Evolutionary conservation across 495 filamentous ascomycete species (phyloP), one percentile per base, ranked within the genome.

Genomic region (Polyplosphaeria fusca): DNA sequence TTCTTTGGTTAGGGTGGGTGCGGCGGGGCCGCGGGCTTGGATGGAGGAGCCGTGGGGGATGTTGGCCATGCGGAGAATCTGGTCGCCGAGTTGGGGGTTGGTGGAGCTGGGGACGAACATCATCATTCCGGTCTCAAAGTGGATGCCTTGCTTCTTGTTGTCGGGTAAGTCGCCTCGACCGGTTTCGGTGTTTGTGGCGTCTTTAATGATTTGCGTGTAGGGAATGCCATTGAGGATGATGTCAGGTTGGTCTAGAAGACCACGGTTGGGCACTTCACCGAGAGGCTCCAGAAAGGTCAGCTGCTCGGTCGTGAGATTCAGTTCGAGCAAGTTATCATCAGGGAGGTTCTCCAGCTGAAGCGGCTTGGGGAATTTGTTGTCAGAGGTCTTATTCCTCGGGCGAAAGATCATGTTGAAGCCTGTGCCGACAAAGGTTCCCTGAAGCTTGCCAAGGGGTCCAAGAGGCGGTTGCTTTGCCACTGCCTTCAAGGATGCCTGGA

Each of bases 31-130:
- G 51, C 68, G 67, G 3, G 68, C 68, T 46, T 71, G 69, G 60
- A 71, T 68, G 5, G 67, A 69, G 1, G 68, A 69, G 50, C 68
- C 68, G 38, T 71, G 67, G 11, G 68, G 68, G 43, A 71, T 71
- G 37, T 55, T 69, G 3, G 49, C 69, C 69, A 71, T 70, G 18
- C 68, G 67, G 19, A 55, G 45, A 1, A 58, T 2, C 13, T 35
- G 30, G 30, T 7, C 30, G 30, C 14, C 30, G 7, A 14, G 7
- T 14, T 35, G 7, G 7, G 30, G 30, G 30, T 7, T 7, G 7
- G 7, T 7, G 7, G 30, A 35, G 7, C 30, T 14, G 30, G 30
- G 30, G 14, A 35, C 30, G 30, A 35, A 35, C 30, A 35, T 35
- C 30, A 35, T 35, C 30, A 35, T 35, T 41, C 61, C 61, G 1